These are phyloP conservation scores for Lyophyllum atratum DNA, from an alignment of 768 basidiomycete genomes.

Conservation along the genomic window DNA sequence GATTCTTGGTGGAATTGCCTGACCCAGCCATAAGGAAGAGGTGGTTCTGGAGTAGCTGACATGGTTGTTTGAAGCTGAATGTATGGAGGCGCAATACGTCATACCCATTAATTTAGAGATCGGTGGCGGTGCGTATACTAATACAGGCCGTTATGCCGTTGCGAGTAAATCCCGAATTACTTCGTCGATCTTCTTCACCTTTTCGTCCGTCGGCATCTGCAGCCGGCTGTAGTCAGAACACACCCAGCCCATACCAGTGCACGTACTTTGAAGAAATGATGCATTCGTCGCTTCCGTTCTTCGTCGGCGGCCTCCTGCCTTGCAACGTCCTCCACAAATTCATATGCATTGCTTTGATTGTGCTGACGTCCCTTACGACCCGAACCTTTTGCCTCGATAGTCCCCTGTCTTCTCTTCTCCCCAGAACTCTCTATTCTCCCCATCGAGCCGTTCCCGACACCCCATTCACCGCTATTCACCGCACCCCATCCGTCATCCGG, in stretches of 20 bases:
- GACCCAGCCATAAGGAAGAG: constrained; percentile 62
- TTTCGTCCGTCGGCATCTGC: constrained; percentile 58
- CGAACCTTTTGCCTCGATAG: not conserved
- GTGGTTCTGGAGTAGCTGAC: constrained; percentile 10
- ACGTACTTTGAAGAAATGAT: constrained; percentile 51
- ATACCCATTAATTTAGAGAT: not conserved
- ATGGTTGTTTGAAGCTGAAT: not conserved
- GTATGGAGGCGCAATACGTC: not conserved
- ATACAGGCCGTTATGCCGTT: no score
- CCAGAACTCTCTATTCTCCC: not conserved
- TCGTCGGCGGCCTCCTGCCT: constrained; percentile 37
- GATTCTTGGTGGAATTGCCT: constrained; percentile 43
- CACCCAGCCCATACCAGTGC: not conserved
- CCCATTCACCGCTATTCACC: not conserved
- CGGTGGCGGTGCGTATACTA: not conserved
- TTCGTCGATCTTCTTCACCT: constrained; percentile 52
- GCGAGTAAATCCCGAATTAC: constrained; percentile 39
- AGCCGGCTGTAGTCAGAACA: not conserved
- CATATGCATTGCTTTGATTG: constrained; percentile 16
- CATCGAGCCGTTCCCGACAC: not conserved
- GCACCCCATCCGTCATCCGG: not conserved
- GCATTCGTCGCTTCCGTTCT: constrained; percentile 45
- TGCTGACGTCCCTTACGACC: not conserved
- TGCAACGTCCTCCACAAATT: constrained; percentile 51
- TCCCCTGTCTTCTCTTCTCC: not conserved